These are phyloP conservation scores for Rhizopus arrhizus DNA, from an alignment of 371 early-diverging fungal species.

Conservation along the genomic window DNA sequence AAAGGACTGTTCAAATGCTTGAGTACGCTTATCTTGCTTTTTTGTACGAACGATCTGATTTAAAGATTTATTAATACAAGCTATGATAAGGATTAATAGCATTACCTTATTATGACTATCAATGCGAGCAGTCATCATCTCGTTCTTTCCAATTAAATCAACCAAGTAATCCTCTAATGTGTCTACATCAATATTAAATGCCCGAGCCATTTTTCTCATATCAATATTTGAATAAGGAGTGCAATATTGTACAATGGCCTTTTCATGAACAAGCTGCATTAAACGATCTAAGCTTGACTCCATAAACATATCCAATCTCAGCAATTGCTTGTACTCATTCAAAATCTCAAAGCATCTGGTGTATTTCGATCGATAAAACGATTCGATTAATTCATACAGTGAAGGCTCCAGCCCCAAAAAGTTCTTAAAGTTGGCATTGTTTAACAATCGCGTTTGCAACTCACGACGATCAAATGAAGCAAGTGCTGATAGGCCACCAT, in stretches of 20 bases:
- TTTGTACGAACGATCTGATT: conserved; percentile 59
- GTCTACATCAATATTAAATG: conserved; percentile 64
- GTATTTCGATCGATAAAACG: conserved; percentile 81
- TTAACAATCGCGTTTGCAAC: conserved; percentile 67
- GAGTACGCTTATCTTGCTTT: conserved; percentile 62
- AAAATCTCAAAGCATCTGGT: conserved; percentile 67
- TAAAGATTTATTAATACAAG: conserved; percentile 1
- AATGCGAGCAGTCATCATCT: conserved; percentile 72
- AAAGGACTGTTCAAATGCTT: conserved; percentile 65
- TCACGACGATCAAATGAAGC: conserved; percentile 77
- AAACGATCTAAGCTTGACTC: conserved; percentile 68
- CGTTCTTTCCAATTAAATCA: conserved; percentile 62
- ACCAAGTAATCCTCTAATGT: conserved; percentile 73
- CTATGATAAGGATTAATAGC: not conserved
- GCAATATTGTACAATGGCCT: conserved; percentile 83
- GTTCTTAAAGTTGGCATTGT: conserved; percentile 73
- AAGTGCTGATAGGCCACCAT: conserved; percentile 80
- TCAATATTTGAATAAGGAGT: conserved; percentile 79
- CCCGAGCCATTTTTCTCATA: conserved; percentile 75
- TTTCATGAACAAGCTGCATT: conserved; percentile 70
- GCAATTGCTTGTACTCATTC: conserved; percentile 66
- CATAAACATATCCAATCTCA: conserved; percentile 76
- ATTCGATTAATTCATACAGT: conserved; percentile 66
- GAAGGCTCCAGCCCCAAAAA: conserved; percentile 84
- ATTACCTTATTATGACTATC: conserved; percentile 84